These are phyloP conservation scores for Trametes polyzona DNA, from an alignment of 1,284 basidiomycete genomes.

Conservation along the genomic window DNA sequence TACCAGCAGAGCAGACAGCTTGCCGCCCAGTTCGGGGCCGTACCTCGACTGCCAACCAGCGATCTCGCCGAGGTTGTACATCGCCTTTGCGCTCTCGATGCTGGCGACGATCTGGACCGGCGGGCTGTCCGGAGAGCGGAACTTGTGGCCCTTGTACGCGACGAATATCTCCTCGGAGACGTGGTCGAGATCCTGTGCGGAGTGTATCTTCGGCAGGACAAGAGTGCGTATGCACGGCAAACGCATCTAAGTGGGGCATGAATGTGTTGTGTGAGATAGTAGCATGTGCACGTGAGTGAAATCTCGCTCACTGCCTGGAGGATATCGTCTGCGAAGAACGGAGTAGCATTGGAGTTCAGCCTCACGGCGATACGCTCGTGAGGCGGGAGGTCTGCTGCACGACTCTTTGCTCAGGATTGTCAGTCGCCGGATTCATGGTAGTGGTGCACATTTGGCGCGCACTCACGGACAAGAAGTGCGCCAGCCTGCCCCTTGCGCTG, in stretches of 20 bases:
- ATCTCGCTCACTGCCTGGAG: constrained; percentile 65
- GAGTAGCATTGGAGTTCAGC: constrained; percentile 76
- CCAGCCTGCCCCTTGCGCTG: constrained; percentile 61
- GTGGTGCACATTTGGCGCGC: no score
- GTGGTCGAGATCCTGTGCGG: constrained; percentile 62
- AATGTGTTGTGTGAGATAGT: not conserved
- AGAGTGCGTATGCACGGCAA: constrained; percentile 56
- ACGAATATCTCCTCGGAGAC: constrained; percentile 55
- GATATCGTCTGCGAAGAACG: constrained; percentile 75
- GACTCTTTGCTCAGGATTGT: constrained; percentile 29
- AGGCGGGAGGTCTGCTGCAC: constrained; percentile 42
- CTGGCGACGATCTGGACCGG: constrained; percentile 72
- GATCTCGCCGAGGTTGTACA: constrained; percentile 65
- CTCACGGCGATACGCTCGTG: constrained; percentile 69
- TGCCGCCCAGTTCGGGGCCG: constrained; percentile 49
- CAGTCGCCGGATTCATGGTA: no score
- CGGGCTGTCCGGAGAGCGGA: constrained; percentile 25
- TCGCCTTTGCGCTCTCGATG: constrained; percentile 76
- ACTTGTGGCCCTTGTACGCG: constrained; percentile 28
- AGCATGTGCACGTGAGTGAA: not conserved
- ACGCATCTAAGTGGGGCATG: constrained; percentile 24
- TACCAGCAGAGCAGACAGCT: constrained; percentile 59
- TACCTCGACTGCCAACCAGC: constrained; percentile 61
- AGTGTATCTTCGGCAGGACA: constrained; percentile 82
- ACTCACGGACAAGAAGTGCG: constrained; percentile 61